Conservation (phyloP, 345 rosid species). For the Ceriops zippeliana region DNA sequence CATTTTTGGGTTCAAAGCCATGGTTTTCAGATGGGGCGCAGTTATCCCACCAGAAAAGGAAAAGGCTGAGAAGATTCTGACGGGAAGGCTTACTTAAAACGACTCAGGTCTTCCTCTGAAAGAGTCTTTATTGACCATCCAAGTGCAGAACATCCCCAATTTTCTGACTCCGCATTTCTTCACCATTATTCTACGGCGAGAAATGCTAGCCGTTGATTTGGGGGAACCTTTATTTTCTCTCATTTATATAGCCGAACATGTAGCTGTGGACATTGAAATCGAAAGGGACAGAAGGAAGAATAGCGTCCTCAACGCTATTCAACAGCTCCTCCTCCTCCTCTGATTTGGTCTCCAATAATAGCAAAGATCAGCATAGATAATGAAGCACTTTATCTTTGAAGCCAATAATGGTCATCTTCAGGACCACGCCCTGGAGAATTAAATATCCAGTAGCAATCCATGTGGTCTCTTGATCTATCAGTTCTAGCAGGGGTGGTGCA, state of each 20-base stretch:
- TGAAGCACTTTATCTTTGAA: too few relatives aligned
- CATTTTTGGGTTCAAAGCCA: neutral
- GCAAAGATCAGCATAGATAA: too few relatives aligned
- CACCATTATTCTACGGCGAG: neutral
- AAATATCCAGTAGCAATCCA: too few relatives aligned
- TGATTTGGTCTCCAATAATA: too few relatives aligned
- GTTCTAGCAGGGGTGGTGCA: too few relatives aligned
- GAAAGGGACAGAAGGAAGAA: too few relatives aligned
- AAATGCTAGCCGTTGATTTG: neutral
- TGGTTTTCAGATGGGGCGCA: neutral
- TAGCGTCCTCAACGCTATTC: too few relatives aligned
- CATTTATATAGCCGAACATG: neutral
- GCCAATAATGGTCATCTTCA: too few relatives aligned
- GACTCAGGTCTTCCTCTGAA: slow-evolving; percentile 19
- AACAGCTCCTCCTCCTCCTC: too few relatives aligned
- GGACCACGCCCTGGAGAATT: too few relatives aligned
- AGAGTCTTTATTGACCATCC: slow-evolving; percentile 38
- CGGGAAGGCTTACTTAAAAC: neutral
- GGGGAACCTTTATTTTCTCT: neutral
- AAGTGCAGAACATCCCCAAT: slow-evolving; percentile 3
- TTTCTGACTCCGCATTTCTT: slow-evolving; percentile 16
- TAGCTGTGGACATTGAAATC: too few relatives aligned
- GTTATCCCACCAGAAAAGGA: neutral
- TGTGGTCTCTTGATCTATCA: too few relatives aligned
- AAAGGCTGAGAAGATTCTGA: slow-evolving; percentile 25